Conservation (phyloP, 1,284 basidiomycete genomes). For the Cutaneotrichosporon curvatum region DNA sequence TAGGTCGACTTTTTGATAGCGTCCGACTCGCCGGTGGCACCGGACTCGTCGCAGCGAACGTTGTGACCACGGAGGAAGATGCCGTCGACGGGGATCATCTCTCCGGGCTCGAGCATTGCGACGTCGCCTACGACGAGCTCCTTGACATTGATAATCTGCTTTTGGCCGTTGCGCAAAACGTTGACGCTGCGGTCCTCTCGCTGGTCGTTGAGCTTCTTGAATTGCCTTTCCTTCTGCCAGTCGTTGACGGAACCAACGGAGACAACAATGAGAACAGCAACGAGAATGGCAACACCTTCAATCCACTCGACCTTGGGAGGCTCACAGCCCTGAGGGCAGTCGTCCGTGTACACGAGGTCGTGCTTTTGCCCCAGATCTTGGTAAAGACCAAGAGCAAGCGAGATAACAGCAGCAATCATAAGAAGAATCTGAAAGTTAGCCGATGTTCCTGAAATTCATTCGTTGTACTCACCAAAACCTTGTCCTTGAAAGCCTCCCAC, state of each 20-base stretch:
- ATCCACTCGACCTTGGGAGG: constrained; percentile 76
- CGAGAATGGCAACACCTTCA: constrained; percentile 93
- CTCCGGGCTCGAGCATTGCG: constrained; percentile 85
- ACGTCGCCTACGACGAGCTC: constrained; percentile 92
- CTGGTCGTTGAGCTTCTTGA: constrained; percentile 84
- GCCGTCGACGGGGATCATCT: constrained; percentile 91
- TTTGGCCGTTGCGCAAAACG: constrained; percentile 75
- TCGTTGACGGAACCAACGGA: constrained; percentile 47
- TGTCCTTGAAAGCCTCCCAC: constrained; percentile 93
- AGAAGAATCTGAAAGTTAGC: constrained; percentile 61
- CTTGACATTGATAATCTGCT: constrained; percentile 72
- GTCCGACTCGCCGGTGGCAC: constrained; percentile 92
- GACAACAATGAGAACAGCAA: constrained; percentile 71
- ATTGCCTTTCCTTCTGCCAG: constrained; percentile 97
- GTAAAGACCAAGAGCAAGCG: constrained; percentile 88
- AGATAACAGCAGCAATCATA: constrained; percentile 83
- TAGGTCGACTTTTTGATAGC: constrained; percentile 84
- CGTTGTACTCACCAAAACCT: constrained; percentile 64
- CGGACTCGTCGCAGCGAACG: constrained; percentile 92
- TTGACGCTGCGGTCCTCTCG: constrained; percentile 93
- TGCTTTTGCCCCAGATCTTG: constrained; percentile 75
- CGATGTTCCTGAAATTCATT: constrained; percentile 10
- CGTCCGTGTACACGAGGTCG: constrained; percentile 47
- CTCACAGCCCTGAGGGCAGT: constrained; percentile 49
- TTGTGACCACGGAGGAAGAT: constrained; percentile 88